These are phyloP conservation scores for Diaporthe vexans DNA, from an alignment of 2,329 filamentous ascomycete species.

Conservation along the genomic window DNA sequence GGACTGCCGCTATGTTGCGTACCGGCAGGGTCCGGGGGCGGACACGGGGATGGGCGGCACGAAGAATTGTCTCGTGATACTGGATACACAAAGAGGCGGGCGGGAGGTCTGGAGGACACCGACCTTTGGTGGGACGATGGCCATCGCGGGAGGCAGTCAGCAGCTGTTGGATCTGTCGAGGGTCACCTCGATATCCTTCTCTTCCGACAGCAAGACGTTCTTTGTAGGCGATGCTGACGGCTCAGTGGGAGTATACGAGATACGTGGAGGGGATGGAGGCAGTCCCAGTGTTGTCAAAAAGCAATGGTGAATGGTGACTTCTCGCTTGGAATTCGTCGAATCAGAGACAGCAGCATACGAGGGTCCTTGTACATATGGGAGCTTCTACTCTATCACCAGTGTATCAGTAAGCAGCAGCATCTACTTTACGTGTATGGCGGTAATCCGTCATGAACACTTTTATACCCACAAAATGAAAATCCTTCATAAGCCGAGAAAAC, in stretches of 20 bases:
- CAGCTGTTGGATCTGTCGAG: constrained; percentile 52
- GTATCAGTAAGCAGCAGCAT: not conserved
- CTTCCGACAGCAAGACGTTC: constrained; percentile 53
- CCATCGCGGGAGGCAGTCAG: constrained; percentile 49
- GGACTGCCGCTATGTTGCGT: constrained; percentile 57
- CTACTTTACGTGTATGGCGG: not conserved
- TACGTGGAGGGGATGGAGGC: constrained; percentile 45
- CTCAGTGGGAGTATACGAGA: constrained; percentile 53
- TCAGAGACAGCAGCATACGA: too few relatives aligned
- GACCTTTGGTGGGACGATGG: not conserved
- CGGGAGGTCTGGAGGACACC: constrained; percentile 56
- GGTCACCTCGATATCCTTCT: constrained; percentile 55
- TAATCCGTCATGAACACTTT: not conserved
- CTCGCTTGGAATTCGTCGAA: too few relatives aligned
- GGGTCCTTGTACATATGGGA: not conserved
- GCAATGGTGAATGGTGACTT: not conserved
- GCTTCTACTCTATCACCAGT: not conserved
- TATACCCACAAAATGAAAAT: too few relatives aligned
- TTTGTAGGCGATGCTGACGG: constrained; percentile 53
- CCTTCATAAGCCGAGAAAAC: too few relatives aligned
- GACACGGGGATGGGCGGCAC: constrained; percentile 32
- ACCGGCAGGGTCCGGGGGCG: constrained; percentile 49
- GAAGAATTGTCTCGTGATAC: constrained; percentile 48
- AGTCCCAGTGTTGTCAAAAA: not conserved
- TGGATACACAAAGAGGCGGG: constrained; percentile 54